A percentile compares a stretch with the other conserved stretches of the same genome.
These are phyloP conservation scores for Kodamaea sagamina DNA, from an alignment of 805 yeast genomes.

Conservation along the genomic window DNA sequence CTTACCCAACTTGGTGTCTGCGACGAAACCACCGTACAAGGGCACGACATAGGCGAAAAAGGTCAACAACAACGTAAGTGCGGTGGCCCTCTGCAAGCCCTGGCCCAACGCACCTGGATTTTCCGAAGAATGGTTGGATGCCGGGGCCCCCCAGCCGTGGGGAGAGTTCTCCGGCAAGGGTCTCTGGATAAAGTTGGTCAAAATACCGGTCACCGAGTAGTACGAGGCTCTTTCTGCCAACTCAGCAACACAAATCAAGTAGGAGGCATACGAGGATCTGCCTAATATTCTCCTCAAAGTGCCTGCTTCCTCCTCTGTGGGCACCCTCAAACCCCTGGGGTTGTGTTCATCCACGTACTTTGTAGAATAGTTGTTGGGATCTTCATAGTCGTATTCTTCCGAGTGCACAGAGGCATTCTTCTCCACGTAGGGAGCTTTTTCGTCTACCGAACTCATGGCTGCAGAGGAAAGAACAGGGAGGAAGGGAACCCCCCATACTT, in stretches of 20 bases:
- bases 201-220: constrained; percentile 46
- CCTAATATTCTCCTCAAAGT: constrained; percentile 43
- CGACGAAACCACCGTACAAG: constrained; percentile 51
- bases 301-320: constrained; percentile 27
- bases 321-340: constrained; percentile 38
- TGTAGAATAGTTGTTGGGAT: constrained; percentile 19
- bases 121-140: constrained; percentile 27
- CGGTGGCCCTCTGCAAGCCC: constrained; percentile 49
- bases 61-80: constrained; percentile 45
- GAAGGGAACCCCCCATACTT: no score
- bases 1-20: constrained; percentile 51
- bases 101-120: constrained; percentile 52
- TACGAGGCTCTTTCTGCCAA: constrained; percentile 59
- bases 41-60: constrained; percentile 55
- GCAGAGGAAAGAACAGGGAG: no score
- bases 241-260: constrained; percentile 48
- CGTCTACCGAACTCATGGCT: neutral
- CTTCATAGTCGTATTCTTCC: constrained; percentile 17
- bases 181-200: constrained; percentile 52
- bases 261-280: constrained; percentile 49
- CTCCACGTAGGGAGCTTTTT: neutral
- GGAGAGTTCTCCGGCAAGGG: constrained; percentile 51
- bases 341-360: constrained; percentile 32
- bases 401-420: neutral
- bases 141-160: constrained; percentile 45